These are phyloP conservation scores for Sporisorium exsertum DNA, from an alignment of 1,284 basidiomycete species.

Conservation along the genomic window DNA sequence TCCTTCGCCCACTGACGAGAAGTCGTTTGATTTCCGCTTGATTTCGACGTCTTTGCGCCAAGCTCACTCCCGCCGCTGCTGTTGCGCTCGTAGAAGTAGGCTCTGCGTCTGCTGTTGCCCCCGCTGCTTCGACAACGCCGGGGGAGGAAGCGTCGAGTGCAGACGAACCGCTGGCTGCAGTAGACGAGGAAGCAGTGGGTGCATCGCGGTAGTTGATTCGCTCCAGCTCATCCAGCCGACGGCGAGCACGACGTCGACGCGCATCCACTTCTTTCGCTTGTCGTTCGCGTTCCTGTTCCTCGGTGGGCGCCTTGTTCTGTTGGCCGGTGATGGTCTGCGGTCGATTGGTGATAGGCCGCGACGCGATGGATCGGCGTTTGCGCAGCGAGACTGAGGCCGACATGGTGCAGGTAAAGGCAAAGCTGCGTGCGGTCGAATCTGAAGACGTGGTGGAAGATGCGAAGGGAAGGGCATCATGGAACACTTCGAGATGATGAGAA, in stretches of 20 bases:
- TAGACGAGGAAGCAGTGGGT: constrained; percentile 10
- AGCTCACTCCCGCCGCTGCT: constrained; percentile 12
- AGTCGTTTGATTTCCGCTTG: constrained; percentile 42
- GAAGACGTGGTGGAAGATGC: not conserved
- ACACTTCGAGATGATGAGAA: not conserved
- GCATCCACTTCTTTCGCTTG: constrained; percentile 42
- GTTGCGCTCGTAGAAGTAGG: not conserved
- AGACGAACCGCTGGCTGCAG: not conserved
- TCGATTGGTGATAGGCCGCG: constrained; percentile 37
- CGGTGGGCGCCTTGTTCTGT: constrained; percentile 38
- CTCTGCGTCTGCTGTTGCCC: constrained; percentile 1
- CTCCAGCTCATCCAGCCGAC: constrained; percentile 44
- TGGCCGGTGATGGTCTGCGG: constrained; percentile 50
- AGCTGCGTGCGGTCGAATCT: not conserved
- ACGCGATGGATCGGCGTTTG: constrained; percentile 40
- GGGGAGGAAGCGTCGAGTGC: constrained; percentile 6
- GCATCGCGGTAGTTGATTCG: constrained; percentile 48
- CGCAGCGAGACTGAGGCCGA: constrained; percentile 37
- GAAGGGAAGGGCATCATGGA: not conserved
- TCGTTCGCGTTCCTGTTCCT: constrained; percentile 41
- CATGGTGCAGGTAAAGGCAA: constrained; percentile 6
- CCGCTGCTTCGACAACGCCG: not conserved
- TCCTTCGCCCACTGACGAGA: constrained; percentile 22
- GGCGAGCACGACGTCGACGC: constrained; percentile 34
- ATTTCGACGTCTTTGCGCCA: constrained; percentile 31